Base-by-base conservation (phyloP, 2,329 filamentous ascomycete species). In the Beauveria sp. region DNA sequence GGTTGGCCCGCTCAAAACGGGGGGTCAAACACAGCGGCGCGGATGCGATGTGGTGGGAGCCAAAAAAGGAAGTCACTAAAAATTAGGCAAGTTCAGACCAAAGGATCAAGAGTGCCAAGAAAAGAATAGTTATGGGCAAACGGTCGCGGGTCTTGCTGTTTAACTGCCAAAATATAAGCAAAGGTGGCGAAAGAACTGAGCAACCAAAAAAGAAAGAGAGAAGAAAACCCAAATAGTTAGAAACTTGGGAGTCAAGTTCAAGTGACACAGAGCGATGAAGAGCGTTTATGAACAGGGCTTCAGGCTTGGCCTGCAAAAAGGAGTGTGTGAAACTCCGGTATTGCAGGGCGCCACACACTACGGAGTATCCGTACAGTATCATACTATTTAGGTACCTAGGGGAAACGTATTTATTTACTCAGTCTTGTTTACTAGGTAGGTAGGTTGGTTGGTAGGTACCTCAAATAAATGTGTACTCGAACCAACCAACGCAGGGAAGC, bases 321-420 rank as follows among this genome's bases (percentile, higher is more conserved):
- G 58, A 60, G 60, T 38, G 34, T 34, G 53, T 52, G 46, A 62
- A 38, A 56, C 60, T 58, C 60, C 4, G 12, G 53, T 58, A 58
- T 62, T 62, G 24, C n/a, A n/a, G 10, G 34, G 56, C 34, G 56
- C 56, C 56, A 59, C 56, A n/a, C 40, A 42, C 5, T 31, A 24
- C 22, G 22, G 22, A 24, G 22, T 31, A n/a, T n/a, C n/a, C n/a
- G n/a, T n/a, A 34, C 9, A 10, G 31, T 34, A 34, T 34, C 12
- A 10, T 34, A 34, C 31, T 34, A 18, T 18, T 31, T 9, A 51
- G 8, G 7, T 34, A 7, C 43, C 43, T 43, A 18, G 8, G 42
- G 40, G 2, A n/a, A n/a, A 2, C 5, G 10, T 38, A 38, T 16
- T 38, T 16, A 16, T 16, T 38, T 26, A 26, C 22, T 24, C 22